Conservation (phyloP, 345 rosid genomes). For the Brassica cretica region DNA sequence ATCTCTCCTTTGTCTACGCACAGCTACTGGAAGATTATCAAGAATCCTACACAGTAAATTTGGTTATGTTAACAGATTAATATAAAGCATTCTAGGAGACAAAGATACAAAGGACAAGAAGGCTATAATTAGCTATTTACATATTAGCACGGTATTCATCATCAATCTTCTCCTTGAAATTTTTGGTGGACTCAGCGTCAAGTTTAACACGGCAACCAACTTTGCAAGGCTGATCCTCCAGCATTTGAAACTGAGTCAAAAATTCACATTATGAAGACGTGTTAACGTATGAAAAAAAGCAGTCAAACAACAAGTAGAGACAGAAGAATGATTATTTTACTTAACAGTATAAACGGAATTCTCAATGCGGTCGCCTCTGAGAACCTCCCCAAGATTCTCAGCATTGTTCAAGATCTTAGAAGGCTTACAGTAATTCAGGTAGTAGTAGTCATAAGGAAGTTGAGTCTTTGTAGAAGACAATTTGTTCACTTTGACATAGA, state of each 20-base stretch:
- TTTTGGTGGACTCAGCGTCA: slow-evolving; percentile 72
- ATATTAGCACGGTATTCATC: slow-evolving; percentile 93
- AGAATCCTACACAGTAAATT: slow-evolving; percentile 70
- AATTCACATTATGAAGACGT: slow-evolving; percentile 6
- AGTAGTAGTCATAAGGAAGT: slow-evolving; percentile 96
- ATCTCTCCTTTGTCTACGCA: slow-evolving; percentile 87
- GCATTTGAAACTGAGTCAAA: slow-evolving; percentile 77
- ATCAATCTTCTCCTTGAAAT: slow-evolving; percentile 90
- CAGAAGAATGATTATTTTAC: slow-evolving; percentile 29
- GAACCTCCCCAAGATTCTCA: slow-evolving; percentile 91
- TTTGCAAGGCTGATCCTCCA: slow-evolving; percentile 82
- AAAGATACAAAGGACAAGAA: neutral
- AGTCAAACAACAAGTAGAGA: neutral
- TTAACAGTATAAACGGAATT: slow-evolving; percentile 84
- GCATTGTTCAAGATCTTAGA: slow-evolving; percentile 68
- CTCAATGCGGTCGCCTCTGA: slow-evolving; percentile 97
- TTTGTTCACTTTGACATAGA: slow-evolving; percentile 90
- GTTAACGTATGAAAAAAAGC: neutral
- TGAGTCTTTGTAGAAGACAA: slow-evolving; percentile 95
- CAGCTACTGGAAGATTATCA: slow-evolving; percentile 99
- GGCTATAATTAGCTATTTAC: slow-evolving; percentile 48
- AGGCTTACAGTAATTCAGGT: slow-evolving; percentile 76
- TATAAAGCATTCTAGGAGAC: neutral
- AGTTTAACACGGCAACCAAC: slow-evolving; percentile 63
- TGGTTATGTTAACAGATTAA: neutral